A percentile compares a stretch with the other conserved stretches of the same genome.
phyloP scores from a whole-genome alignment of 176 grass and related monocot species.

The Paspalum vaginatum region DNA sequence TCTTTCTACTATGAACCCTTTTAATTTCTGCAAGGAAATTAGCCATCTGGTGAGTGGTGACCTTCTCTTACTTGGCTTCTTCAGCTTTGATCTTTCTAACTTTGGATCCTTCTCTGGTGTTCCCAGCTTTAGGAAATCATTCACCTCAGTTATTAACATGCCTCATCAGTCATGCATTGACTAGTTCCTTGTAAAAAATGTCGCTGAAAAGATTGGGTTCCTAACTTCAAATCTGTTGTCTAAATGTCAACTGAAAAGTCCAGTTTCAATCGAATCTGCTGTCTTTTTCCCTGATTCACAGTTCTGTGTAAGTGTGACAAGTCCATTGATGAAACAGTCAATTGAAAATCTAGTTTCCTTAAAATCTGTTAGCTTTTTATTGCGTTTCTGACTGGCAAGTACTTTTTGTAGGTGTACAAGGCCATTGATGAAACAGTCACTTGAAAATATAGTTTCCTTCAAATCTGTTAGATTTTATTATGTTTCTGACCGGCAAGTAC shows the following conservation, averaged over 20 bases:
- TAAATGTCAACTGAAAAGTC: not conserved
- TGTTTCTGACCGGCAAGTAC: constrained; percentile 14
- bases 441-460: not conserved
- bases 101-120: not conserved
- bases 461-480: not conserved
- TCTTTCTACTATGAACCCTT: not conserved
- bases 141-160: not conserved
- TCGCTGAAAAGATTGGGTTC: not conserved
- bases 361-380: not conserved
- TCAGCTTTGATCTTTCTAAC: not conserved
- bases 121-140: not conserved
- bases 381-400: constrained; percentile 4
- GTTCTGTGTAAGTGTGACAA: not conserved
- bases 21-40: not conserved
- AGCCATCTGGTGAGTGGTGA: not conserved
- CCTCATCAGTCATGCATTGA: not conserved
- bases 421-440: not conserved
- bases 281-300: constrained; percentile 6
- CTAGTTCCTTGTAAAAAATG: not conserved
- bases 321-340: not conserved
- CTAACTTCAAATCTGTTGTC: not conserved
- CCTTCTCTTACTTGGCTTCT: not conserved
- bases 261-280: not conserved
- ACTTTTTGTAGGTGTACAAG: constrained; percentile 2
- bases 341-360: not conserved